Percentiles rank a stretch among this genome's conserved stretches.
Conservation (phyloP, 768 basidiomycete genomes). For the Candolleomyces efflorescens region DNA sequence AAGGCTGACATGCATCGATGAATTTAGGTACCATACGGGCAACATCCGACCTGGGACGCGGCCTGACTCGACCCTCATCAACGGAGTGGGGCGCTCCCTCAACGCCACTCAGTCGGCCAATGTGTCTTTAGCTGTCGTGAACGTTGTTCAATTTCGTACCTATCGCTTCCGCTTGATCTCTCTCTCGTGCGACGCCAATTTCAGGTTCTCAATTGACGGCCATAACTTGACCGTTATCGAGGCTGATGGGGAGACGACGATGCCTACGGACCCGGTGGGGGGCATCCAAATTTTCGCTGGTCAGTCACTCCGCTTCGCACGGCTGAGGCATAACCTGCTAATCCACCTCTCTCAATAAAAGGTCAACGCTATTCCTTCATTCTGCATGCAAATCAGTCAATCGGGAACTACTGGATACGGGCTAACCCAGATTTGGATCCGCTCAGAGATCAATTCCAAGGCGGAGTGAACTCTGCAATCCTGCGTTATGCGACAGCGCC, state of each 20-base stretch:
- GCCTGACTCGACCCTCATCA: slow-evolving; percentile 35
- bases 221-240: slow-evolving; percentile 29
- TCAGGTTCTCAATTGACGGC: slow-evolving; percentile 39
- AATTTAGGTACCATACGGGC: slow-evolving; percentile 18
- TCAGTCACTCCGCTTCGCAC: slow-evolving; percentile 17
- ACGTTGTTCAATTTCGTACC: slow-evolving; percentile 29
- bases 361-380: slow-evolving; percentile 47
- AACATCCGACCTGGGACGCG: slow-evolving; percentile 16
- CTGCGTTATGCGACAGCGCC: slow-evolving; percentile 44
- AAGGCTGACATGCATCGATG: slow-evolving; percentile 13
- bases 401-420: slow-evolving; percentile 43
- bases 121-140: slow-evolving; percentile 32
- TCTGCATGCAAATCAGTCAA: slow-evolving; percentile 30
- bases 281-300: slow-evolving; percentile 32
- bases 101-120: slow-evolving; percentile 21
- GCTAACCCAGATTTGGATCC: slow-evolving; percentile 19
- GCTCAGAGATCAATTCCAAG: slow-evolving; percentile 11
- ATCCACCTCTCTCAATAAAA: slow-evolving; percentile 1
- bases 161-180: slow-evolving; percentile 49
- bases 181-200: slow-evolving; percentile 44
- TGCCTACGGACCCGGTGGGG: slow-evolving; percentile 29
- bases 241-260: background rate
- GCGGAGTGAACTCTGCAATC: slow-evolving; percentile 53
- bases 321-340: background rate
- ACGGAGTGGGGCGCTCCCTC: slow-evolving; percentile 42